Evolutionary conservation across 2,329 filamentous ascomycete genomes (phyloP).

Genomic region (Alternaria triticimaculans): DNA sequence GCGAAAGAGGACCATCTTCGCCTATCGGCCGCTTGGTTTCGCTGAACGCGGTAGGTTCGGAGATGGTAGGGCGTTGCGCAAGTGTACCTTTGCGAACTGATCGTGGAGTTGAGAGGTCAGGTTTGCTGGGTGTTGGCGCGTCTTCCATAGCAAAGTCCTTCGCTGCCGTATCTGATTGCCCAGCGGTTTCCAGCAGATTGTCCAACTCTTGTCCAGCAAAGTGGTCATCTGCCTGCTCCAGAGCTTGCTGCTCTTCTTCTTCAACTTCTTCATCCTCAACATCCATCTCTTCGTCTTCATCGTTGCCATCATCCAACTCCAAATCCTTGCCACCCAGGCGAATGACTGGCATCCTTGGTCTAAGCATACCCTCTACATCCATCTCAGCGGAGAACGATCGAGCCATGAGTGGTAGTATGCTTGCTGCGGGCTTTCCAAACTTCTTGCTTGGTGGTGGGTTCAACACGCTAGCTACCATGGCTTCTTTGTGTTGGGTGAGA

Average conservation of each 20-base stretch:
- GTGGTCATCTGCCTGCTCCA: slow-evolving; percentile 54
- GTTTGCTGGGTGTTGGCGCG: not conserved
- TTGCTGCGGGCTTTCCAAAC: slow-evolving; percentile 68
- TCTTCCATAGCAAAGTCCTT: slow-evolving; percentile 27
- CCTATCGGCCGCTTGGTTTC: slow-evolving; percentile 34
- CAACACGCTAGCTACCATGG: slow-evolving; percentile 82
- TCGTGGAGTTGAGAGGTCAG: not conserved
- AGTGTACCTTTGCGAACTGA: not conserved
- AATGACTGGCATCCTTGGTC: slow-evolving; percentile 56
- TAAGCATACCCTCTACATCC: slow-evolving; percentile 74
- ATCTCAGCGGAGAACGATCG: slow-evolving; percentile 68
- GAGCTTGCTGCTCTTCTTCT: slow-evolving; percentile 48
- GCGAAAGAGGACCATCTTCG: slow-evolving; percentile 28
- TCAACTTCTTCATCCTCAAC: slow-evolving; percentile 49
- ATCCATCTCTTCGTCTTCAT: slow-evolving; percentile 25
- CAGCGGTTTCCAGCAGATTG: slow-evolving; percentile 26
- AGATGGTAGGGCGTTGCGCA: not conserved
- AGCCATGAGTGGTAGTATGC: slow-evolving; percentile 80
- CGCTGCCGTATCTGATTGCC: slow-evolving; percentile 10
- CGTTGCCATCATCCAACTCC: slow-evolving; percentile 33
- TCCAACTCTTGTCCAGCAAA: slow-evolving; percentile 45
- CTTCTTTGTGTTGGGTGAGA: slow-evolving; percentile 69
- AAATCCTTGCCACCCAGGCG: slow-evolving; percentile 30
- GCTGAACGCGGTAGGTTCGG: slow-evolving; percentile 2
- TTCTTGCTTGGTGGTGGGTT: slow-evolving; percentile 72